Conservation (phyloP, 768 basidiomycete genomes). For the Neoboletus magnificus region DNA sequence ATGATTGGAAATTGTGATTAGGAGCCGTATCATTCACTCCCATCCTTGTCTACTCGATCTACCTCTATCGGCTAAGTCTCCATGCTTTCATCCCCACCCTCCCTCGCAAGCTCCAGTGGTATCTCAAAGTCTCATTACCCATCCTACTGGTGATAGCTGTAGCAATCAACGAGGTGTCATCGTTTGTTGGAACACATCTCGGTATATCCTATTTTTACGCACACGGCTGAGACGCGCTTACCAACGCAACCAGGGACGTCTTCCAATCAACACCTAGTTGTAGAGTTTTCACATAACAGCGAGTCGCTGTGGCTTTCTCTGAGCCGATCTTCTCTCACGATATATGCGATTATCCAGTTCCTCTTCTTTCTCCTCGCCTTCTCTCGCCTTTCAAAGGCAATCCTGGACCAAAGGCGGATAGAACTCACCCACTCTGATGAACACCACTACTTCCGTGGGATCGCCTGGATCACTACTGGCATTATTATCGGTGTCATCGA, state of each 20-base stretch:
- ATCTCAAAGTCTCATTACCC: conserved; percentile 45
- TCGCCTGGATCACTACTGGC: conserved; percentile 62
- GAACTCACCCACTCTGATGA: conserved; percentile 47
- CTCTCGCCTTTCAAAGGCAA: conserved; percentile 50
- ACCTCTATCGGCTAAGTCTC: conserved; percentile 56
- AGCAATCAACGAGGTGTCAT: conserved; percentile 55
- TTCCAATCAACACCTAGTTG: conserved; percentile 21
- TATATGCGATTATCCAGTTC: conserved; percentile 57
- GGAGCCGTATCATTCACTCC: conserved; percentile 62
- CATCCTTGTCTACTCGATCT: conserved; percentile 58
- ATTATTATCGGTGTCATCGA: conserved; percentile 65
- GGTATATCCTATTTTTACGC: conserved; percentile 37
- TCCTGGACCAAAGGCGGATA: conserved; percentile 50
- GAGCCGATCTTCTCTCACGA: conserved; percentile 55
- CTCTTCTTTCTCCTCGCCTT: conserved; percentile 56
- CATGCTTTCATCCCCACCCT: conserved; percentile 50
- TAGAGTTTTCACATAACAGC: conserved; percentile 40
- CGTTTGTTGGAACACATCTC: conserved; percentile 58
- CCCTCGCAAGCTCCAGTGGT: conserved; percentile 45
- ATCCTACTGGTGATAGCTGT: conserved; percentile 55
- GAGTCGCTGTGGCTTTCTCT: conserved; percentile 54
- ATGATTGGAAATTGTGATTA: conserved; percentile 4
- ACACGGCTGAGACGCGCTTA: background rate
- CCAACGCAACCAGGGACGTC: conserved; percentile 4
- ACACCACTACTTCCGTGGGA: conserved; percentile 51